phyloP scores from a whole-genome alignment of 306 rosid genomes.

The Lablab purpureus region DNA sequence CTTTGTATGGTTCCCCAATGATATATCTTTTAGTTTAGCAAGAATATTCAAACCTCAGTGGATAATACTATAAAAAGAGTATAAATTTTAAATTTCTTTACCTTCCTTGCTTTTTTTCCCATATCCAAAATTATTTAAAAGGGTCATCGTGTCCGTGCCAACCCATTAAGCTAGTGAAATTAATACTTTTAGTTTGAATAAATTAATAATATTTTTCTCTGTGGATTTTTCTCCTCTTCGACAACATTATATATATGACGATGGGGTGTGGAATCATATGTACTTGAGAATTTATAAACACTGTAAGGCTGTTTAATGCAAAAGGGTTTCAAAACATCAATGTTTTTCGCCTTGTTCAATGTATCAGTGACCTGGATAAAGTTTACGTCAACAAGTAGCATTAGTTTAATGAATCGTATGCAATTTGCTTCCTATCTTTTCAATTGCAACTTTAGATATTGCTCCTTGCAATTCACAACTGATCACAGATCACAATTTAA shows the following conservation, averaged over 20 bases:
- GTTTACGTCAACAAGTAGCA: constrained; percentile 49
- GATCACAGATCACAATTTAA: constrained; percentile 19
- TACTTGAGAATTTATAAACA: constrained; percentile 42
- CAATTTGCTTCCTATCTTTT: constrained; percentile 31
- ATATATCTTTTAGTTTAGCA: neutral
- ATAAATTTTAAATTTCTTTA: neutral
- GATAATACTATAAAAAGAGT: too few relatives aligned
- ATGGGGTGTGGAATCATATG: constrained; percentile 46
- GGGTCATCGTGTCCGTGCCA: neutral
- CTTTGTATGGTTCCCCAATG: neutral
- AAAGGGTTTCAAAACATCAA: constrained; percentile 22
- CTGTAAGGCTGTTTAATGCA: constrained; percentile 30
- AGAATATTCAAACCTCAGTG: neutral
- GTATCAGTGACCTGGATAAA: constrained; percentile 42
- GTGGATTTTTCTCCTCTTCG: constrained; percentile 27
- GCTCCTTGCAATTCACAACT: neutral
- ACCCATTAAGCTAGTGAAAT: neutral
- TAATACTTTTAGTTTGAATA: neutral
- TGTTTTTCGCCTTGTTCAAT: constrained; percentile 48
- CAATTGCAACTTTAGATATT: constrained; percentile 19
- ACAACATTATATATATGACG: constrained; percentile 37
- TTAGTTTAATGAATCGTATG: constrained; percentile 44
- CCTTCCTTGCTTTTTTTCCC: neutral
- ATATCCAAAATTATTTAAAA: neutral
- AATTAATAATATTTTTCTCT: neutral